Base-by-base conservation (phyloP, 73 alveolate species). In the Paraurostyla sp. region DNA sequence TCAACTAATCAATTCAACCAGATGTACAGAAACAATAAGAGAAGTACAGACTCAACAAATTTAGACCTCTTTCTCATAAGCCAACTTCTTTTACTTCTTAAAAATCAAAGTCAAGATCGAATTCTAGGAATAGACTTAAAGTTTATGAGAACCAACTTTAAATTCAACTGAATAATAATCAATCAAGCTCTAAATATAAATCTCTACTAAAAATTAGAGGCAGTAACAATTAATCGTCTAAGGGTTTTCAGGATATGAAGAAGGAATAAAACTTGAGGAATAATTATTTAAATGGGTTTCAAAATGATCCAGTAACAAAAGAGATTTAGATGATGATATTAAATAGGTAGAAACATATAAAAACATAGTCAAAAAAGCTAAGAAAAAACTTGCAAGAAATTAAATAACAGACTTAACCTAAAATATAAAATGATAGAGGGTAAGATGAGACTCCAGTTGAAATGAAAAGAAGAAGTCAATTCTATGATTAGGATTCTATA, bases 71-170 rank as follows among this genome's bases (percentile, higher is more conserved):
- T 13, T 45, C 57, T 54, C 27, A 54, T 54, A 54, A 18, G 23
- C 30, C 69, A 4, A 20, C 56, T 11, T 16, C 9, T 11, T 45
- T 11, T 11, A 45, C 56, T 45, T 45, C 16, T 16, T 45, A 65
- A 38, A 65, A 65, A 38, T 65, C 82, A 1, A 65, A 65, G 25
- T 65, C 82, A 13, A 25, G 82, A 13, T 65, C 82, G 36, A 65
- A 65, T 65, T 65, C 82, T 40, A 38, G 41, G 9, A 11, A 56
- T 15, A 33, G 82, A 33, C 33, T 65, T 2, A 18, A 38, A 30
- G 3, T 65, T 30, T 65, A 65, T 38, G 82, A 65, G 41, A 7
- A 65, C n/a, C 58, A 65, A 58, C 23, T 65, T 6, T 40, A 65
- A 65, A 36, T 38, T 13, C 38, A 65, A 65, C 3, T 65, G 6